A percentile compares a stretch with the other conserved stretches of the same genome.
Conservation (phyloP, 495 filamentous ascomycete genomes). For the Podospora pseudocomata region DNA sequence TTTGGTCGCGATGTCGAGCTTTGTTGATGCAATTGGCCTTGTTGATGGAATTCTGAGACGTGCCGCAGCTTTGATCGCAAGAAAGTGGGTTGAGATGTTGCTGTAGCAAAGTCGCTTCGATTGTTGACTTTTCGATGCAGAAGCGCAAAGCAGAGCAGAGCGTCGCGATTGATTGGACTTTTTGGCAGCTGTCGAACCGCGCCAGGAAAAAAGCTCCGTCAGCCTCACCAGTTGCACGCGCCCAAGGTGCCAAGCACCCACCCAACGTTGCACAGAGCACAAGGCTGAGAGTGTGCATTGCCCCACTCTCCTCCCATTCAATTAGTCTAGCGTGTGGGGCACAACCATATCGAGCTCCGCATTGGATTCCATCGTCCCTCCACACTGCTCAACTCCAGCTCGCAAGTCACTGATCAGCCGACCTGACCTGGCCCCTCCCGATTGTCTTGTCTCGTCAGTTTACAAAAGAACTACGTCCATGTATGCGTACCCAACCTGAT, state of each 20-base stretch:
- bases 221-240: constrained; percentile 17
- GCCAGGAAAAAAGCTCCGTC: constrained; percentile 24
- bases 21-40: constrained; percentile 10
- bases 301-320: not conserved
- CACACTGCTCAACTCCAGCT: not conserved
- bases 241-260: not conserved
- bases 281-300: constrained; percentile 16
- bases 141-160: not conserved
- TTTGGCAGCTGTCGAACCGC: constrained; percentile 28
- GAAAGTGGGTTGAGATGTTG: not conserved
- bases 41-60: not conserved
- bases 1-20: not conserved
- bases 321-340: not conserved
- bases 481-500: not conserved
- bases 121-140: constrained; percentile 9
- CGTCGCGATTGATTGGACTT: constrained; percentile 14
- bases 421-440: too few relatives aligned
- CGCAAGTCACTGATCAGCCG: not conserved
- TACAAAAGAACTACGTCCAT: not conserved
- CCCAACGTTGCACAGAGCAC: constrained; percentile 4
- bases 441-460: not conserved
- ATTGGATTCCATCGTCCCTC: not conserved
- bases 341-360: not conserved
- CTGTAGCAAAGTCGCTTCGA: not conserved
- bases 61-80: not conserved